These are phyloP conservation scores for Calendula officinalis DNA, from an alignment of 129 eudicot genomes.

Conservation along the genomic window DNA sequence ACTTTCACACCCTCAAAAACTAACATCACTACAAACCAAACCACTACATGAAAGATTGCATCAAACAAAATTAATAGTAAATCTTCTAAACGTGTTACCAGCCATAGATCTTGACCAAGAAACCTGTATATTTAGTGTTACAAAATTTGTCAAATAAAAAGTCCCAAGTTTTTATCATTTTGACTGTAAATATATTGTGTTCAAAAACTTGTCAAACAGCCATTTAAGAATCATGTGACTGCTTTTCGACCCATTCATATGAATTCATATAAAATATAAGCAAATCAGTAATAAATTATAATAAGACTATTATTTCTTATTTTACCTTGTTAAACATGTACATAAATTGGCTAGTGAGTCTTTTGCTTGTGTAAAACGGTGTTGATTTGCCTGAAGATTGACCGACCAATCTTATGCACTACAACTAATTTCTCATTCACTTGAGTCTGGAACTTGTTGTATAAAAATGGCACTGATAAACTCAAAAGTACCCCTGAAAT, in stretches of 20 bases:
- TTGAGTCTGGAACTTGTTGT: conserved; percentile 62
- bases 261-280: too few species aligned
- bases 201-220: too few species aligned
- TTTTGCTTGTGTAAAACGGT: conserved; percentile 42
- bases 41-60: conserved; percentile 4
- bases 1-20: conserved; percentile 16
- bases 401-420: conserved; percentile 35
- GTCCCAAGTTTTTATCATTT: not conserved
- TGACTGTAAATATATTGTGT: too few species aligned
- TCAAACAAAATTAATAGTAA: conserved; percentile 9
- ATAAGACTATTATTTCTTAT: too few species aligned
- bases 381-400: conserved; percentile 37
- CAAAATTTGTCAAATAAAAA: not conserved
- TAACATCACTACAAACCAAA: not conserved
- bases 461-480: conserved; percentile 71
- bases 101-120: conserved; percentile 10
- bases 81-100: conserved; percentile 17
- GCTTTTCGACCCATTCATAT: too few species aligned
- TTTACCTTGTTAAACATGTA: not conserved
- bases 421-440: conserved; percentile 62
- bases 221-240: too few species aligned
- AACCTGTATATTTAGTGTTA: conserved; percentile 8
- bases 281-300: too few species aligned
- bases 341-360: conserved; percentile 45
- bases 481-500: conserved; percentile 65